Conservation (phyloP, 345 rosid species). For the Combretum micranthum region DNA sequence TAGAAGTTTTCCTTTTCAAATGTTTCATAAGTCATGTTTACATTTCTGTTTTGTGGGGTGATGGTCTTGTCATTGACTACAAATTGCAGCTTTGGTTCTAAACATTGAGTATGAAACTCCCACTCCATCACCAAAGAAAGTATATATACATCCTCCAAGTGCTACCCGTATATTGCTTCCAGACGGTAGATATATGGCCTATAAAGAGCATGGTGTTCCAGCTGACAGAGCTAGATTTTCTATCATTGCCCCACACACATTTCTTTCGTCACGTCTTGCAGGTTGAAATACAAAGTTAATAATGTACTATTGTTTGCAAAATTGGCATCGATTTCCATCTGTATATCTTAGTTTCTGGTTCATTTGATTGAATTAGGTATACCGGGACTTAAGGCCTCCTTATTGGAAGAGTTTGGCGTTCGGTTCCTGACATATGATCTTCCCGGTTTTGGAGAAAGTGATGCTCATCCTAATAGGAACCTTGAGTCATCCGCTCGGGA, state of each 20-base stretch:
- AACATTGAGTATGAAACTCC: slow-evolving; percentile 20
- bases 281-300: slow-evolving; percentile 22
- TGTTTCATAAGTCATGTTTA: not conserved
- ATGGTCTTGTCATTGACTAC: slow-evolving; percentile 4
- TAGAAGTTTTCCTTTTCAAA: not conserved
- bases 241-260: slow-evolving; percentile 49
- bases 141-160: slow-evolving; percentile 50
- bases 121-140: slow-evolving; percentile 28
- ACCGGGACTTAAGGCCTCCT: slow-evolving; percentile 56
- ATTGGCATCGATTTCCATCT: not conserved
- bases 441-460: slow-evolving; percentile 84
- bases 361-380: slow-evolving; percentile 29
- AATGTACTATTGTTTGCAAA: not conserved
- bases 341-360: slow-evolving; percentile 7
- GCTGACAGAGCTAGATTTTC: slow-evolving; percentile 49
- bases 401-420: slow-evolving; percentile 63
- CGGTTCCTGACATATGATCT: slow-evolving; percentile 60
- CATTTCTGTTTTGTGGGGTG: slow-evolving; percentile 1
- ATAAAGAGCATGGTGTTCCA: slow-evolving; percentile 51
- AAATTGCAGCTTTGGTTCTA: slow-evolving; percentile 36
- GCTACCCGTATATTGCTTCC: slow-evolving; percentile 57
- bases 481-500: slow-evolving; percentile 61
- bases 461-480: slow-evolving; percentile 49
- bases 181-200: slow-evolving; percentile 68
- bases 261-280: slow-evolving; percentile 67